Evolutionary conservation across 2,329 filamentous ascomycete species (phyloP), one percentile per base, ranked within the genome.

Genomic region (Fusarium citri): DNA sequence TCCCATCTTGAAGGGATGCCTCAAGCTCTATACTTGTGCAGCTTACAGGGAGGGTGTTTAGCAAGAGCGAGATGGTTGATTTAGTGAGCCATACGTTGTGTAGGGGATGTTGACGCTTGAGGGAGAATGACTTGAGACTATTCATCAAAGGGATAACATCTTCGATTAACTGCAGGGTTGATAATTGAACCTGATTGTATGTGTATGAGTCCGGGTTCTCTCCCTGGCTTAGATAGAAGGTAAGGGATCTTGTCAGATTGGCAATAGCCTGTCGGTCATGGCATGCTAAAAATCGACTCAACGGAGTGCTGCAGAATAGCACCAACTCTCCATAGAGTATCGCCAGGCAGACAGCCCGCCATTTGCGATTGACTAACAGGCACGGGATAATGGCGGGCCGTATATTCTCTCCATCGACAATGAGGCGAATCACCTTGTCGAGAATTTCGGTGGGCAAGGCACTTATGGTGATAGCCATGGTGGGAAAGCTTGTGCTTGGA

Each of bases 21-120:
- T 22, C 40, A 18, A 66, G 59, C 15, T 66, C 63, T 3, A 64
- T 6, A 2, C 57, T 40, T 1, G n/a, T 31, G 10, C 63, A 66
- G 7, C 16, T 50, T 28, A 10, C 10, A 18, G 60, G 55, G 22
- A 65, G 41, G 6, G 4, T 43, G 2, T 20, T 43, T 2, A 66
- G 22, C 12, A 66, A 8, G 4, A 31, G 8, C 3, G 48, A 37
- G 2, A 65, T 22, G 14, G 45, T 41, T 11, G 25, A 11, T 6
- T 2, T 22, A 2, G 18, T 12, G 7, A 41, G 0, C 34, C 18
- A 37, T 2, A 4, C 5, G 34, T 46, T 6, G 1, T 8, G 23
- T 11, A 7, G 5, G 23, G 8, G 9, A 11, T 42, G 26, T n/a
- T 59, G 37, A 18, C 9, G 23, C 20, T 14, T 28, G 1, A 65